These are phyloP conservation scores for Euptelea pleiosperma DNA, from an alignment of 164 flowering plant genomes.

Conservation along the genomic window DNA sequence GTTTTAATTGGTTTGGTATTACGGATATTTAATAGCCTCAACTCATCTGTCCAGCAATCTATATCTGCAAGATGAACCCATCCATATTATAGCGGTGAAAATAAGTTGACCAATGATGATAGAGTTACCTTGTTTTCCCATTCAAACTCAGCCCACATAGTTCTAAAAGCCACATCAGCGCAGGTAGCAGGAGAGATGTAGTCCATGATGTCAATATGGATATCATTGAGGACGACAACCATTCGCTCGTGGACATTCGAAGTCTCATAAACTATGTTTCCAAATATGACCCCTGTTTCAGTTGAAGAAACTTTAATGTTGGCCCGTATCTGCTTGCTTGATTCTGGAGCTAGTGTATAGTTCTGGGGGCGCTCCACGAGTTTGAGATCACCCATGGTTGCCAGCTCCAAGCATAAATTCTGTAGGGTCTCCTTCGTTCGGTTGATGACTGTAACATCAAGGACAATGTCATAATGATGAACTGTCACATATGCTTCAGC, in stretches of 20 bases:
- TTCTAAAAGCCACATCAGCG: slow-evolving; percentile 84
- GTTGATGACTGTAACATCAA: slow-evolving; percentile 92
- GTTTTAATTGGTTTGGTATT: too few relatives aligned
- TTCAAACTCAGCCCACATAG: slow-evolving; percentile 99
- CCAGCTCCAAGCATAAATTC: slow-evolving; percentile 92
- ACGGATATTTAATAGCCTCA: too few relatives aligned
- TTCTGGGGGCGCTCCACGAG: slow-evolving; percentile 99
- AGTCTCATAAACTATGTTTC: slow-evolving; percentile 95
- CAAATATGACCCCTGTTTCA: slow-evolving; percentile 99
- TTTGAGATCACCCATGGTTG: slow-evolving; percentile 98
- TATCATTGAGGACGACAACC: slow-evolving; percentile 94
- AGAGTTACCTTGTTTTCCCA: slow-evolving; percentile 97
- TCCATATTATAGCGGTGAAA: neutral
- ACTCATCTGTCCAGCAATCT: too few relatives aligned
- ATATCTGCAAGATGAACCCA: too few relatives aligned
- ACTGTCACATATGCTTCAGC: slow-evolving; percentile 99
- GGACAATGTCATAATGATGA: slow-evolving; percentile 96
- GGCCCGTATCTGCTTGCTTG: slow-evolving; percentile 94
- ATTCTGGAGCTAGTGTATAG: slow-evolving; percentile 92
- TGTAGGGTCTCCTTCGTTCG: slow-evolving; percentile 95
- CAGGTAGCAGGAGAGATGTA: slow-evolving; percentile 97
- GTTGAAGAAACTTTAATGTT: slow-evolving; percentile 98
- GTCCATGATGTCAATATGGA: slow-evolving; percentile 98
- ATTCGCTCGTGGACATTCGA: slow-evolving; percentile 88
- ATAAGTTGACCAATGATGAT: neutral